Evolutionary conservation across 176 grass and related monocot species (phyloP), one percentile per base, ranked within the genome.

Genomic region (Hyparrhenia diplandra): DNA sequence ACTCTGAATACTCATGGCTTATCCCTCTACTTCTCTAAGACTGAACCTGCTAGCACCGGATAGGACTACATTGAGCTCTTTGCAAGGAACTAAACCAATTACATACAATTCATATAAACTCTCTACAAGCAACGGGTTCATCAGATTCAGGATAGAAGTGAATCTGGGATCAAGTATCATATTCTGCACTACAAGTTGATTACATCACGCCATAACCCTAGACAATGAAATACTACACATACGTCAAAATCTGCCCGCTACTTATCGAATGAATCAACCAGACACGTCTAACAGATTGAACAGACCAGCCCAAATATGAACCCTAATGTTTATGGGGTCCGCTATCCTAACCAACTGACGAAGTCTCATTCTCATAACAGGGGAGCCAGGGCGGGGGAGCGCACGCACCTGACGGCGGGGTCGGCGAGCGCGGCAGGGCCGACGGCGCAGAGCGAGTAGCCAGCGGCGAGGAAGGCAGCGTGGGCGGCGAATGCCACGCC

Each of bases 401-500:
- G 32, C n/a, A 82, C 75, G 14, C 20, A 86, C 82, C 82, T 32
- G 84, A 71, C 17, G 88, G 89, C 13, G 85, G n/a, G 77, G 3
- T 88, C 82, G 21, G 88, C 47, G 65, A 92, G 84, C 69, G 89
- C 90, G 68, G 27, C 57, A 18, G 68, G 82, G 5, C 97, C 97
- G 27, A 92, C 89, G 69, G 91, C 93, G 77, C 71, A 63, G 74
- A 88, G 84, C 39, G 87, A 95, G 79, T 80, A 95, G 1, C 92
- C 92, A 1, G 75, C 86, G 57, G 90, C 88, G 51, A 98, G 82
- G 87, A 95, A 95, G 20, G 88, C 67, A 16, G 92, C 88, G 79
- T 98, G 89, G 60, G 88, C 86, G 13, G 90, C 92, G 68, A 95
- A 95, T 51, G 88, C 90, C 10, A 85, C 86, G 84, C 91, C 89